A percentile compares a stretch with the other conserved stretches of the same genome.
Conservation (phyloP, 2,329 filamentous ascomycete genomes). For the Sarocladium brachiariae region DNA sequence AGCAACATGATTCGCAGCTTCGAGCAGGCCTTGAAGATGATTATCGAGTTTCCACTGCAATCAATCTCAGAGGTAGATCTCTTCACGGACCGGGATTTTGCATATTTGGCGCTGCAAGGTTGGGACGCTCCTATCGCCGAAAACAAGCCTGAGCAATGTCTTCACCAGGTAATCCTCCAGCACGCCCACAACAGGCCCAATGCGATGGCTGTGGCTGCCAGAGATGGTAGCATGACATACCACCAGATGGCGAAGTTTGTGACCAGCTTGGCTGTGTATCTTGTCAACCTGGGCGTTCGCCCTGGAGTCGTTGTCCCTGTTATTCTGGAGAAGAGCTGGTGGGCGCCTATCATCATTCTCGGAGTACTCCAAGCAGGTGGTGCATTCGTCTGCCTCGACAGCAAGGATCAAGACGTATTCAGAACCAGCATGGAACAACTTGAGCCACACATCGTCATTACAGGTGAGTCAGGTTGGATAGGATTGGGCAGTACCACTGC, state of each 20-base stretch:
- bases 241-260: conserved; percentile 31
- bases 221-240: conserved; percentile 39
- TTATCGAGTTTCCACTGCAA: conserved; percentile 34
- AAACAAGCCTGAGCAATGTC: conserved; percentile 28
- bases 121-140: conserved; percentile 29
- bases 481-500: conserved; percentile 33
- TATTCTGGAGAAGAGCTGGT: conserved; percentile 61
- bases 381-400: conserved; percentile 43
- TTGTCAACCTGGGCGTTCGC: conserved; percentile 43
- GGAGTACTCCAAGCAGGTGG: conserved; percentile 56
- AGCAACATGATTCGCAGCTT: conserved; percentile 45
- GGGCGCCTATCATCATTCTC: conserved; percentile 63
- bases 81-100: conserved; percentile 48
- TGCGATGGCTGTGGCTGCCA: conserved; percentile 34
- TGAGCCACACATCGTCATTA: conserved; percentile 36
- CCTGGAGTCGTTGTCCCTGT: conserved; percentile 55
- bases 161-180: conserved; percentile 38
- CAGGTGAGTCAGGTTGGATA: conserved; percentile 34
- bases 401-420: conserved; percentile 29
- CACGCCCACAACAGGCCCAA: conserved; percentile 32
- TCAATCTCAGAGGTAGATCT: conserved; percentile 41
- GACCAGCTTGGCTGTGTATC: conserved; percentile 32
- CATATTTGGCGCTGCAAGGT: conserved; percentile 47
- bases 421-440: conserved; percentile 36
- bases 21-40: conserved; percentile 40